Evolutionary conservation across 768 basidiomycete genomes (phyloP).

Genomic region (Boletus reticulatus): DNA sequence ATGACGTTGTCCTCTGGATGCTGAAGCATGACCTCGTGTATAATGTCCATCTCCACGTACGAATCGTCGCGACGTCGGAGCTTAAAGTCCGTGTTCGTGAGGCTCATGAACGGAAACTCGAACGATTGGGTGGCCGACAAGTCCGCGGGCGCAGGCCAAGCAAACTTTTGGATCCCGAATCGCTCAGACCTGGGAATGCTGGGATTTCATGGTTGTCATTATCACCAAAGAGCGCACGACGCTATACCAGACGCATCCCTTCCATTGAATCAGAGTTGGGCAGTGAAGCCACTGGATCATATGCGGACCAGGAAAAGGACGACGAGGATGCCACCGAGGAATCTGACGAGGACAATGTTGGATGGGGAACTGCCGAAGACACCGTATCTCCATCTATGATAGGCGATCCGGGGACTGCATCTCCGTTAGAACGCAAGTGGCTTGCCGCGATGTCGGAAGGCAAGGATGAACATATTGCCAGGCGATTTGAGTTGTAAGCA

Average conservation of each 20-base stretch:
- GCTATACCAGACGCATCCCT: conserved; percentile 42
- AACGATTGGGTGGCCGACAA: conserved; percentile 19
- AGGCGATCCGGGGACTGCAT: conserved; percentile 78
- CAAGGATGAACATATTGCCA: conserved; percentile 65
- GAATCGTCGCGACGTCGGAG: conserved; percentile 74
- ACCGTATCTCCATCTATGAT: conserved; percentile 64
- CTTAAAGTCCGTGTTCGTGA: conserved; percentile 70
- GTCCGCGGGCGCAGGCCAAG: conserved; percentile 23
- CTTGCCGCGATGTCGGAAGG: conserved; percentile 87
- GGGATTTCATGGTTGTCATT: conserved; percentile 49
- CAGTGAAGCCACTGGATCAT: conserved; percentile 36
- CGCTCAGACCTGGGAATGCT: conserved; percentile 9
- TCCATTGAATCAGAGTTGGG: conserved; percentile 46
- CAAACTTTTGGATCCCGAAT: conserved; percentile 18
- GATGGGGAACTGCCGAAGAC: conserved; percentile 51
- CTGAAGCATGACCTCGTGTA: conserved; percentile 82
- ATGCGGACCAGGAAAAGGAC: conserved; percentile 32
- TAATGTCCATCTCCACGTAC: conserved; percentile 81
- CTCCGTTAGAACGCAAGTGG: conserved; percentile 77
- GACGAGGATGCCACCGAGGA: conserved; percentile 36
- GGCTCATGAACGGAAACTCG: conserved; percentile 38
- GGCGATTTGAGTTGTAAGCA: conserved; percentile 76
- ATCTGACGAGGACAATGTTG: conserved; percentile 45
- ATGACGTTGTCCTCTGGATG: conserved; percentile 89
- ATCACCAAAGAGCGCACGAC: conserved; percentile 53